Evolutionary conservation across 2,329 filamentous ascomycete species (phyloP).

Genomic region (Myriosclerotinia scirpicola): DNA sequence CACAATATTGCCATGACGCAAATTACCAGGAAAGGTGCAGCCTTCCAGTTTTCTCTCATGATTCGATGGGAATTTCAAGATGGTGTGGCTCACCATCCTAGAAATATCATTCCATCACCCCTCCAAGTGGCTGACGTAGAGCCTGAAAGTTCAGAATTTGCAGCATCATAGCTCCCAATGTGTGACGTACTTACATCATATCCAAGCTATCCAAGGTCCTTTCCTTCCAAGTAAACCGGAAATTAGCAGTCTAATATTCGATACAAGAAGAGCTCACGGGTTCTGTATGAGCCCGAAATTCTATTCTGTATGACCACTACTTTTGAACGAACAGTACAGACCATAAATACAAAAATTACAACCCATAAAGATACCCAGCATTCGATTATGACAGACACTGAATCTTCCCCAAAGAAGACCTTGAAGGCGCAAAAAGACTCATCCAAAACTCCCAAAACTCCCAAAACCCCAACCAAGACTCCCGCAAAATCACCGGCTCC

Average conservation of each 20-base stretch:
- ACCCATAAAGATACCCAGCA: constrained; percentile 7
- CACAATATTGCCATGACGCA: constrained; percentile 15
- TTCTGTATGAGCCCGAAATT: constrained; percentile 15
- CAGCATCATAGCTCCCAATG: constrained; percentile 13
- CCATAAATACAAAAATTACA: not conserved
- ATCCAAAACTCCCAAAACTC: constrained; percentile 14
- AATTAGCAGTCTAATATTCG: constrained; percentile 17
- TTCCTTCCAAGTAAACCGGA: constrained; percentile 21
- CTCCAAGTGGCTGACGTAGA: constrained; percentile 20
- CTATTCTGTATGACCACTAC: constrained; percentile 11
- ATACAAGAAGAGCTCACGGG: constrained; percentile 24
- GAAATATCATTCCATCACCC: not conserved
- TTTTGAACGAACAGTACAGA: constrained; percentile 7
- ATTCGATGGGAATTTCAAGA: constrained; percentile 3
- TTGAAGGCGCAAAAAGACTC: constrained; percentile 11
- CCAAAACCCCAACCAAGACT: not conserved
- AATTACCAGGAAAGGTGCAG: constrained; percentile 9
- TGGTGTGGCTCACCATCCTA: constrained; percentile 12
- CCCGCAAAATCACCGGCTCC: constrained; percentile 5
- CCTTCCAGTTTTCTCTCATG: constrained; percentile 16
- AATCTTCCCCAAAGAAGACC: constrained; percentile 11
- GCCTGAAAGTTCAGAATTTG: constrained; percentile 1
- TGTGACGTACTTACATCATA: constrained; percentile 22
- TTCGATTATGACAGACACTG: constrained; percentile 23
- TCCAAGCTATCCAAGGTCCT: constrained; percentile 13